Base-by-base conservation (phyloP, 495 filamentous ascomycete species). In the Annulohypoxylon bovei region DNA sequence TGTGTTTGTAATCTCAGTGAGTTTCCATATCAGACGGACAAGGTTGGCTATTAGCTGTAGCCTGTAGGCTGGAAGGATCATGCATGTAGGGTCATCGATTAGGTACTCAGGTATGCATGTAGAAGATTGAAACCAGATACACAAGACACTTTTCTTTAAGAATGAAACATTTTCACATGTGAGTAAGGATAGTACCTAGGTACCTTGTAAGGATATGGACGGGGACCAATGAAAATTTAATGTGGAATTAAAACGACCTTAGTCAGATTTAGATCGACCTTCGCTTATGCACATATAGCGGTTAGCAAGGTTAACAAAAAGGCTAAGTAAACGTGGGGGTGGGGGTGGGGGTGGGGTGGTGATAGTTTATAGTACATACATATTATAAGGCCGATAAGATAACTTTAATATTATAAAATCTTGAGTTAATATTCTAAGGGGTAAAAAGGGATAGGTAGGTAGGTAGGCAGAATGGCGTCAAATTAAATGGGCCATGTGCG, bases 101-200 rank as follows among this genome's bases (percentile, higher is more conserved):
- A n/a, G n/a, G n/a, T n/a, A n/a, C n/a, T n/a, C n/a, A n/a, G n/a
- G n/a, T n/a, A n/a, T n/a, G n/a, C n/a, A 23, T 20, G 42, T 20
- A 23, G 18, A 14, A 46, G 9, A 46, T 46, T 14, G 6, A 46
- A 46, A 20, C 22, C 7, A 46, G 22, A 46, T 8, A 49, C 23
- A 18, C 23, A 22, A 49, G 44, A 49, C 20, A 25, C 44, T n/a
- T 49, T 49, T 49, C 11, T 22, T 49, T 9, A 8, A 49, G n/a
- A 49, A 49, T 49, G 44, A 22, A 52, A 52, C 47, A 25, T 30
- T 30, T 25, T 52, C 47, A 52, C 47, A 52, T 52, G 47, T 8
- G 14, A 52, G 20, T 4, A 50, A 50, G 46, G 18, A 44, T 44
- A 20, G 4, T n/a, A 4, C 42, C 16, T 6, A 16, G 42, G 14